These are phyloP conservation scores for Polygonum aviculare DNA, from an alignment of 148 eudicot species.

Conservation along the genomic window DNA sequence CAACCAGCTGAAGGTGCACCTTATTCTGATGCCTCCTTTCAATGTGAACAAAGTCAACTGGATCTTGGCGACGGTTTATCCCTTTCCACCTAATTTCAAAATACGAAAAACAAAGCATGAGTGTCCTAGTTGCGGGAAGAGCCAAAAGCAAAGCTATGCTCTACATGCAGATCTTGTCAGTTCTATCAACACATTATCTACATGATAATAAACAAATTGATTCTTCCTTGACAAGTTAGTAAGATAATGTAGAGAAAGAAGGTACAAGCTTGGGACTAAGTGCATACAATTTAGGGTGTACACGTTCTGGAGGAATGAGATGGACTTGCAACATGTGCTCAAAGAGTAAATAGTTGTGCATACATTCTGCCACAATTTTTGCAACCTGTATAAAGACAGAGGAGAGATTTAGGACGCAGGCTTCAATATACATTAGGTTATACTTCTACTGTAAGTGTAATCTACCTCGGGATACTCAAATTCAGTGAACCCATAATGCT, in stretches of 20 bases:
- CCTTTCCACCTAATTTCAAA: conserved; percentile 65
- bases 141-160: not conserved
- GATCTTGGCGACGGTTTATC: conserved; percentile 32
- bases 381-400: conserved; percentile 55
- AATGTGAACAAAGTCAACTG: conserved; percentile 56
- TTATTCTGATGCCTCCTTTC: conserved; percentile 61
- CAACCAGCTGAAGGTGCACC: conserved; percentile 26
- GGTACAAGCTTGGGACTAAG: not conserved
- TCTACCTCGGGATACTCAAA: conserved; percentile 92
- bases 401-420: not conserved
- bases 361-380: conserved; percentile 76
- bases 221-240: not conserved
- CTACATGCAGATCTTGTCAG: not conserved
- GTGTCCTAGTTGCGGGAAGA: not conserved
- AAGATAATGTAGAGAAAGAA: not conserved
- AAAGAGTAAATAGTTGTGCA: conserved; percentile 84
- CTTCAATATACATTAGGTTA: not conserved
- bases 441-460: not conserved
- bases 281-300: conserved; percentile 67
- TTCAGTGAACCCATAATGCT: conserved; percentile 89
- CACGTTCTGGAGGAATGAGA: conserved; percentile 58
- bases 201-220: not conserved
- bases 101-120: not conserved
- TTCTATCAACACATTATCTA: not conserved
- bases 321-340: conserved; percentile 87